These are phyloP conservation scores for Lophiotrema nucula DNA, from an alignment of 495 filamentous ascomycete genomes.

Conservation along the genomic window DNA sequence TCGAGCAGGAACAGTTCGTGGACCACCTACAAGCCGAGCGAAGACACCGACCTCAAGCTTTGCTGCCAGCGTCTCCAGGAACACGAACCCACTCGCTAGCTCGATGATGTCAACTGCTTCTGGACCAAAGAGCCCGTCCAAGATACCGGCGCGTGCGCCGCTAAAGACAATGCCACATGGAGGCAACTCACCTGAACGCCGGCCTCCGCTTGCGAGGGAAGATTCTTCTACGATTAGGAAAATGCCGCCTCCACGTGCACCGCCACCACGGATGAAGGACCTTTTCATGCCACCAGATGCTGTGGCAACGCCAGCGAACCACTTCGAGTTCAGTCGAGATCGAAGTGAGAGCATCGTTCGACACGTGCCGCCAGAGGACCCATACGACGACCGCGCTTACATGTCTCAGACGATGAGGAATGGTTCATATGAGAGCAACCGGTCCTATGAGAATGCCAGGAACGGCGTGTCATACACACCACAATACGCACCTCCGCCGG, in stretches of 20 bases:
- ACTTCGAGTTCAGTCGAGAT: constrained; percentile 29
- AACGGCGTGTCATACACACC: no score
- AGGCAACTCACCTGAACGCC: constrained; percentile 79
- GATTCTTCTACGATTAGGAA: constrained; percentile 49
- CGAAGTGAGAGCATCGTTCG: constrained; percentile 72
- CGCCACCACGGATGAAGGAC: constrained; percentile 88
- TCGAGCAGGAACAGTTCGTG: constrained; percentile 52
- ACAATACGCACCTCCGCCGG: constrained; percentile 47
- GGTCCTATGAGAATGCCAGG: no score
- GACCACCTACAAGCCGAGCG: constrained; percentile 55
- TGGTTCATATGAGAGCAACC: no score
- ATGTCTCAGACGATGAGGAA: constrained; percentile 30
- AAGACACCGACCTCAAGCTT: constrained; percentile 62
- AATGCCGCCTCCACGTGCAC: constrained; percentile 63
- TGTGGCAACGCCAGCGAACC: constrained; percentile 30
- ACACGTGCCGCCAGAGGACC: constrained; percentile 77
- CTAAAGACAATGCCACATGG: constrained; percentile 77
- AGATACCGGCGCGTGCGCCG: constrained; percentile 78
- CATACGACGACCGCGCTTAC: constrained; percentile 65
- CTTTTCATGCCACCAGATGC: constrained; percentile 71
- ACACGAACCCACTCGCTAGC: constrained; percentile 54
- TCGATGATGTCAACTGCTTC: constrained; percentile 38
- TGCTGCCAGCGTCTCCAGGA: constrained; percentile 46
- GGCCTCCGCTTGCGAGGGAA: constrained; percentile 31
- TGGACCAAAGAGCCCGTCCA: constrained; percentile 59